Evolutionary conservation across 768 basidiomycete species (phyloP), one percentile per base, ranked within the genome.

Genomic region (Sporobolomyces phaffii): DNA sequence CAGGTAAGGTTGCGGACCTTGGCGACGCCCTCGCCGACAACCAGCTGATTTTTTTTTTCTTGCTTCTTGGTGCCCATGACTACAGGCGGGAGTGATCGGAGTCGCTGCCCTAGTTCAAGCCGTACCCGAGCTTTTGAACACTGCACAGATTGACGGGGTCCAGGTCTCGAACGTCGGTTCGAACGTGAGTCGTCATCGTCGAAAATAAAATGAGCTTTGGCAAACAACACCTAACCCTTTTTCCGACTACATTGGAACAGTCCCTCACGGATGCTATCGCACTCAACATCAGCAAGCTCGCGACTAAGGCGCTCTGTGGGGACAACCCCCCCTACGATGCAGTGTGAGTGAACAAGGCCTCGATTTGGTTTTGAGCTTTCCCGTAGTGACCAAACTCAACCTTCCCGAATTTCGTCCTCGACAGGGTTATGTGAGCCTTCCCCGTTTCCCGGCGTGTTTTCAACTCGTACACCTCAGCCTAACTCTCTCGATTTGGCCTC

Each of bases 241-340:
- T n/a, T n/a, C n/a, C n/a, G n/a, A n/a, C n/a, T n/a, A n/a, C n/a
- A n/a, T n/a, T 26, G 29, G 26, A 0, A 5, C 22, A 58, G 58
- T 64, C 57, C 3, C 53, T 59, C 24, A 49, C 54, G 20, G 50
- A 61, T 49, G 64, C 26, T 2, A 62, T 56, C 31, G 61, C 44
- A 5, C 54, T 68, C 51, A 43, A 38, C 13, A 34, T 67, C 18
- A 38, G 52, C 22, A 63, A 71, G 56, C 18, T 68, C 17, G 73
- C 74, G 31, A 76, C 73, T 44, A 48, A 69, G 45, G 65, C 72
- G 29, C 64, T 76, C 5, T 76, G 77, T 58, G 52, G 60, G 3
- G 67, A 66, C 3, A 62, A 68, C n/a, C 70, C 75, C 2, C 61
- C 57, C 17, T 65, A 73, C n/a, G 76, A 72, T 41, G 74, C 72